Evolutionary conservation across 2,329 filamentous ascomycete species (phyloP).

Genomic region (Talaromyces sp.): DNA sequence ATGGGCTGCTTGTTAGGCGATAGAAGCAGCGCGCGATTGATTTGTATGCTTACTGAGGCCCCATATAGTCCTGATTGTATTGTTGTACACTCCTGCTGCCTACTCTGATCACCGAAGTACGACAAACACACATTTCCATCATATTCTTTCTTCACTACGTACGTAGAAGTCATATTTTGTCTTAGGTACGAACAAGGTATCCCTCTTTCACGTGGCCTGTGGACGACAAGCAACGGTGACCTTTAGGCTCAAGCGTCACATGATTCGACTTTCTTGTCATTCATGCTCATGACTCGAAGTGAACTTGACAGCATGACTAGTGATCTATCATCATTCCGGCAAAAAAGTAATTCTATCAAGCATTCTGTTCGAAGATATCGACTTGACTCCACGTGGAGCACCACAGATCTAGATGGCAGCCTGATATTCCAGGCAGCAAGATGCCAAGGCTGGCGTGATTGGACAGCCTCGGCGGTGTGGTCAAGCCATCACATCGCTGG

Average conservation of each 20-base stretch:
- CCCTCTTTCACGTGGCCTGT: neutral
- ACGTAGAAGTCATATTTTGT: neutral
- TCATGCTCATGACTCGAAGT: neutral
- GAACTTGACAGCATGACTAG: neutral
- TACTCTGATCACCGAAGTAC: neutral
- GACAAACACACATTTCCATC: too few relatives aligned
- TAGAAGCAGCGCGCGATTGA: too few relatives aligned
- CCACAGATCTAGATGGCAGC: neutral
- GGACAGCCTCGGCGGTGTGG: slow-evolving; percentile 11
- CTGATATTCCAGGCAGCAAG: neutral
- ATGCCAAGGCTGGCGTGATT: slow-evolving; percentile 5
- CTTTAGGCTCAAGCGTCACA: neutral
- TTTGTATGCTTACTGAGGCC: neutral
- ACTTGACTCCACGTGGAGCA: slow-evolving; percentile 2
- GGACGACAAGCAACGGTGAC: neutral
- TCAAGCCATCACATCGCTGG: slow-evolving; percentile 4
- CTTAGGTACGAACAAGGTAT: neutral
- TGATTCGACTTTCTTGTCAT: neutral
- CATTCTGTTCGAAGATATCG: neutral
- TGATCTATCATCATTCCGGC: neutral
- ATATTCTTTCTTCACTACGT: neutral
- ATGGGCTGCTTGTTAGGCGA: neutral
- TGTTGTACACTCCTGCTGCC: neutral
- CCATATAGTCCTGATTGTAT: neutral
- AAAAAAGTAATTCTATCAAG: neutral